Evolutionary conservation across 2,329 filamentous ascomycete genomes (phyloP).

Genomic region (Aspergillus piperis): DNA sequence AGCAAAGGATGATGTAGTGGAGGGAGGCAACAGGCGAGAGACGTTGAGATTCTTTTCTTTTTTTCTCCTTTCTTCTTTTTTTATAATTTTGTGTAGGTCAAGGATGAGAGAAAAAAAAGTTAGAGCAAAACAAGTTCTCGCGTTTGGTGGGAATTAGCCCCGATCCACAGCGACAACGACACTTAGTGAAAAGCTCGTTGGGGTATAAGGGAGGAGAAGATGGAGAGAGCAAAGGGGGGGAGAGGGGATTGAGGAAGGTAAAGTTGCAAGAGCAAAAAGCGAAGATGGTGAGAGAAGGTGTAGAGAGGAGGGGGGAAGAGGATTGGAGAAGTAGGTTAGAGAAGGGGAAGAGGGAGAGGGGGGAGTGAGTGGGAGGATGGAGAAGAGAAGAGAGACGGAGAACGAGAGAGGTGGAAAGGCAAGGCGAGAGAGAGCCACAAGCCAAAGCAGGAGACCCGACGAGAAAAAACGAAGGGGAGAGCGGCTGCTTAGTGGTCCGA

Average conservation of each 20-base stretch:
- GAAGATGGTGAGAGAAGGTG: conserved; percentile 53
- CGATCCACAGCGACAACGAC: conserved; percentile 44
- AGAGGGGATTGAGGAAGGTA: conserved; percentile 18
- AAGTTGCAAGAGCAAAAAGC: conserved; percentile 43
- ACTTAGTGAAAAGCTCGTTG: conserved; percentile 57
- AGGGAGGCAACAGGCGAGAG: conserved; percentile 6
- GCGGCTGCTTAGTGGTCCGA: conserved; percentile 11
- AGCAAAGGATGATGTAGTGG: conserved; percentile 15
- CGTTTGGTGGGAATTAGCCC: conserved; percentile 27
- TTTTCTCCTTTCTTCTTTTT: conserved; percentile 8
- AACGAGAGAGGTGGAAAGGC: conserved; percentile 10
- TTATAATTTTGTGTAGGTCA: background rate
- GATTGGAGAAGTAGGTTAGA: conserved; percentile 8
- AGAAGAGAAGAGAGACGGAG: conserved; percentile 19
- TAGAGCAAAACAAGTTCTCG: conserved; percentile 26
- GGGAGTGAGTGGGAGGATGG: conserved; percentile 10
- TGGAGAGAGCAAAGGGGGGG: conserved; percentile 19
- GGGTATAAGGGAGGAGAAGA: conserved; percentile 21
- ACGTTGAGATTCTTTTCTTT: conserved; percentile 15
- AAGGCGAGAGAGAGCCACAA: conserved; percentile 7
- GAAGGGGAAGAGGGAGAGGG: conserved; percentile 12
- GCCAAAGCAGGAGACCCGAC: conserved; percentile 3
- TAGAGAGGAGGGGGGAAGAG: conserved; percentile 9
- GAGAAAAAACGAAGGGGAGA: conserved; percentile 9
- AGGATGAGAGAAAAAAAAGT: conserved; percentile 12